These are phyloP conservation scores for Trichoderma reesei DNA, from an alignment of 495 filamentous ascomycete species.

Conservation along the genomic window DNA sequence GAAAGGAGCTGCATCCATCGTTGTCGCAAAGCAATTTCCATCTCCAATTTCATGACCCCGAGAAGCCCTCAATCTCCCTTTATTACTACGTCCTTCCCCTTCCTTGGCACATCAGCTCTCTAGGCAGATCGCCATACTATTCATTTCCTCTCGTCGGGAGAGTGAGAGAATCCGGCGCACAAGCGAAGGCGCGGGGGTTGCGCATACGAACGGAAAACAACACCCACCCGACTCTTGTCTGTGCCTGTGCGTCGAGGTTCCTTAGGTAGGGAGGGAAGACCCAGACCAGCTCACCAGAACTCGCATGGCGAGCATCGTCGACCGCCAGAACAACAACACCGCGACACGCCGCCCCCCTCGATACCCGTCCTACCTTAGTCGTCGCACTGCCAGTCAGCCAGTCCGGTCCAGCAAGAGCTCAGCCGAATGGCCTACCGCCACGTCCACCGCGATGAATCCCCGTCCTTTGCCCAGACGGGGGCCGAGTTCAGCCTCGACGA, in stretches of 20 bases:
- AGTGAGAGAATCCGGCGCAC: not conserved
- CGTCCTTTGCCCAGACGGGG: constrained; percentile 13
- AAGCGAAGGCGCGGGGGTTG: not conserved
- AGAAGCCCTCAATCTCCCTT: not conserved
- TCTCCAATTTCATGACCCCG: too few relatives aligned
- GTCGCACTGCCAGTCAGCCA: not conserved
- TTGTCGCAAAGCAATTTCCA: not conserved
- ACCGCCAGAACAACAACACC: not conserved
- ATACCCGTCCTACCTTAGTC: too few relatives aligned
- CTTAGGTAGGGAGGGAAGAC: too few relatives aligned
- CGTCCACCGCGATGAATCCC: constrained; percentile 6
- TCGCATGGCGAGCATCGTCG: not conserved
- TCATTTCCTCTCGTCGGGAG: not conserved
- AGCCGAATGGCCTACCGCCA: not conserved
- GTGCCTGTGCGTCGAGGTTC: too few relatives aligned
- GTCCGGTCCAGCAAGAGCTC: not conserved
- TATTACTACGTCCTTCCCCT: not conserved
- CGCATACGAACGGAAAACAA: not conserved
- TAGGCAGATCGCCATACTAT: not conserved
- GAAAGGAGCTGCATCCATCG: not conserved
- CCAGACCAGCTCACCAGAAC: too few relatives aligned
- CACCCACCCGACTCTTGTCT: too few relatives aligned
- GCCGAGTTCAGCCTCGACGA: constrained; percentile 11
- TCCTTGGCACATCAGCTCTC: too few relatives aligned
- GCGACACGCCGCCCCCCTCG: not conserved